Conservation (phyloP, 176 grass and related monocot species). For the Eragrostis curvula region DNA sequence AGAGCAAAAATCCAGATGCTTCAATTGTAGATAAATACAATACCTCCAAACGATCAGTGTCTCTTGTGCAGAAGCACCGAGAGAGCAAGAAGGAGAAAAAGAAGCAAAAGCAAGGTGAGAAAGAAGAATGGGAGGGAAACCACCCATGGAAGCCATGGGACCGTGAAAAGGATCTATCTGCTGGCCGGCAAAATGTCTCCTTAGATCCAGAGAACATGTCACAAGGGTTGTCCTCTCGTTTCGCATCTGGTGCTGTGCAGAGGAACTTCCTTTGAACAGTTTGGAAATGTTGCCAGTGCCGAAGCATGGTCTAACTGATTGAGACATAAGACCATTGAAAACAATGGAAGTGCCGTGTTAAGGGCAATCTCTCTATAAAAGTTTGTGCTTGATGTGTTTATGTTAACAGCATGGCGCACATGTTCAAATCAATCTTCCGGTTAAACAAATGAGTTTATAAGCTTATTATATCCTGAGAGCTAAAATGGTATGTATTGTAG, state of each 20-base stretch:
- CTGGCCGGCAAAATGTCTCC: conserved; percentile 72
- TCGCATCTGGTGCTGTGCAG: conserved; percentile 74
- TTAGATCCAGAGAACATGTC: conserved; percentile 71
- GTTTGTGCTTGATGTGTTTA: not conserved
- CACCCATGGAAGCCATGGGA: conserved; percentile 99
- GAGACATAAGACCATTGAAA: not conserved
- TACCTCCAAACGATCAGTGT: conserved; percentile 62
- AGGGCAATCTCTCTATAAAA: not conserved
- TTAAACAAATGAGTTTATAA: not conserved
- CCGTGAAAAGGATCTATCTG: conserved; percentile 85
- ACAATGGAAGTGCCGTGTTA: not conserved
- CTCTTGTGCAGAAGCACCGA: conserved; percentile 80
- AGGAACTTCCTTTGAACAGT: conserved; percentile 76
- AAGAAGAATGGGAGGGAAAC: conserved; percentile 83
- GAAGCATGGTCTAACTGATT: not conserved
- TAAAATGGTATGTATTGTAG: not conserved
- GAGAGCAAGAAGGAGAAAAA: conserved; percentile 75
- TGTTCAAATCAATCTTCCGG: not conserved
- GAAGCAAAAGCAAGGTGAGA: conserved; percentile 60
- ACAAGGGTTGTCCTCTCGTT: conserved; percentile 76
- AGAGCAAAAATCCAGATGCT: conserved; percentile 53
- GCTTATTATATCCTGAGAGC: not conserved
- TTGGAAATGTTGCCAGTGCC: not conserved
- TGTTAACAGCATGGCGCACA: not conserved
- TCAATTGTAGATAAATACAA: conserved; percentile 89